Evolutionary conservation across 208 protist genomes (phyloP).

Genomic region (Crithidia bombi): DNA sequence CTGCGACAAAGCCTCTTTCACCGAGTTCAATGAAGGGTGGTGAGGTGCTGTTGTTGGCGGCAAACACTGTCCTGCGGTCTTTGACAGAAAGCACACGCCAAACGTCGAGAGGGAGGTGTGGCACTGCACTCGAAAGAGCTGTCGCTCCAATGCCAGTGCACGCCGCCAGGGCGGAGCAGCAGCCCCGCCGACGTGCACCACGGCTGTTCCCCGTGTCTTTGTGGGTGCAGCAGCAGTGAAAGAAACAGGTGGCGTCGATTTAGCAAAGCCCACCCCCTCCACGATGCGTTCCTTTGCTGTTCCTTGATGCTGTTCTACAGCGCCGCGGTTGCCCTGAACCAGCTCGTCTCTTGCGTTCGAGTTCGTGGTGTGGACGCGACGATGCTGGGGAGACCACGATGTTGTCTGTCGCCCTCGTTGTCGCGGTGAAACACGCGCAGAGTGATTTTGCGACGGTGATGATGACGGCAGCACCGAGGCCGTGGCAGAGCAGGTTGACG

Average conservation of each 20-base stretch:
- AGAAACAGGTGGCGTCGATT: too few species aligned
- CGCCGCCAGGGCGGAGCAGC: neutral
- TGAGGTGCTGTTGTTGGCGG: neutral
- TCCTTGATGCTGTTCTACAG: too few species aligned
- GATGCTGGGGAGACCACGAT: too few species aligned
- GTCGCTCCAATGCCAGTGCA: neutral
- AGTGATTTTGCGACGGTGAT: too few species aligned
- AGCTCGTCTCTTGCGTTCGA: too few species aligned
- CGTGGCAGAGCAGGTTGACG: neutral
- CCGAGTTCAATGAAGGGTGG: neutral
- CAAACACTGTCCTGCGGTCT: neutral
- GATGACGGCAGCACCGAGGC: neutral
- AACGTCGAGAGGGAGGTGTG: neutral
- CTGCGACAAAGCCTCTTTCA: neutral
- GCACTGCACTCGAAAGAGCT: constrained; percentile 12
- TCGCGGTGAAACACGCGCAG: too few species aligned
- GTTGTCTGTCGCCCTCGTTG: too few species aligned
- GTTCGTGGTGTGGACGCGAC: too few species aligned
- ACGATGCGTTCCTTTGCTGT: too few species aligned
- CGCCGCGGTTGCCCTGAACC: too few species aligned
- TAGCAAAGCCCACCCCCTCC: too few species aligned
- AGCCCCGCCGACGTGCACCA: neutral
- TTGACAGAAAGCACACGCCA: neutral
- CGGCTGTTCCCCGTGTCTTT: neutral
- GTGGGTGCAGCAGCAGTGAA: neutral